Base-by-base conservation (phyloP, 345 rosid genomes). In the Excoecaria agallocha region DNA sequence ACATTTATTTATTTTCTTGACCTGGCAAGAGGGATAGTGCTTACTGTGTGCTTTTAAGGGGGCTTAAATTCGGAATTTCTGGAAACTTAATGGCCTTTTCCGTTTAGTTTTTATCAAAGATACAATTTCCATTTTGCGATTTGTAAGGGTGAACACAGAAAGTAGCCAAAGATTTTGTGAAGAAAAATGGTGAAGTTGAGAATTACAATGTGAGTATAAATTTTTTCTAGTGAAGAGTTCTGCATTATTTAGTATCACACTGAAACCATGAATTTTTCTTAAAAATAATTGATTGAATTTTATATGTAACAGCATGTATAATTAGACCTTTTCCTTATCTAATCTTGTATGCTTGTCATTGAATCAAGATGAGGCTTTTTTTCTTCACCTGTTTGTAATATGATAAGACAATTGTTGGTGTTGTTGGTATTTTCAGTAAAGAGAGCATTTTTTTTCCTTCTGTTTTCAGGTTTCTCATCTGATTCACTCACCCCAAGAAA, bases 391-490 rank as follows among this genome's bases (percentile, higher is more conserved):
- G 7, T 24, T 5, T 20, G 19, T 55, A n/a, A 49, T 30, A 68
- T 35, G n/a, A n/a, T 65, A 57, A 39, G 25, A 70, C 12, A 22
- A 8, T 22, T 35, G 15, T n/a, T 3, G 11, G 8, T 15, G 15
- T 46, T 51, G n/a, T 5, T n/a, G 35, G 3, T 6, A 1, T 7
- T 68, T n/a, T 6, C 30, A 35, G 55, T 24, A 20, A 25, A 11
- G 8, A 17, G 45, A 77, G 25, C 2, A n/a, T n/a, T n/a, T n/a
- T 30, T 30, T 30, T 54, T 66, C 55, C 15, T 73, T 37, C 49
- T 58, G 69, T 19, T 80, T 81, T 41, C 86, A 89, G 93, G 89
- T 74, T 89, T 81, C 61, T 85, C 93, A 41, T 74, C 91, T 0
- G 89, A 69, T 68, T 85, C 87, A 67, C 78, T 87, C 19, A 38